Percentiles rank a stretch among this genome's conserved stretches.
These are phyloP conservation scores for Collybiopsis confluens DNA, from an alignment of 768 basidiomycete species.

Conservation along the genomic window DNA sequence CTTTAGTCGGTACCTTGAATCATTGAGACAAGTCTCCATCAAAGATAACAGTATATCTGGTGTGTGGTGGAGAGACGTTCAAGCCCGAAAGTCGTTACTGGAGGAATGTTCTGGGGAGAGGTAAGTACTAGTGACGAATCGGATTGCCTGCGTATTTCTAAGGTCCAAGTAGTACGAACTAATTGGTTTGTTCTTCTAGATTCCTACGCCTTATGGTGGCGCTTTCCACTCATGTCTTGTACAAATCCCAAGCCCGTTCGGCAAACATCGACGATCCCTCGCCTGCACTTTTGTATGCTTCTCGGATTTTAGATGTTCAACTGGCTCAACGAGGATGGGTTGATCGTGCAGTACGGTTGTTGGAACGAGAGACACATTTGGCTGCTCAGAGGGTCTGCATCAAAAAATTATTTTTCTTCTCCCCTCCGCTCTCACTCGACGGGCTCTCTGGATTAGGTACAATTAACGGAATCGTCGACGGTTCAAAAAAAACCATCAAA, in stretches of 20 bases:
- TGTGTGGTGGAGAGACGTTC: slow-evolving; percentile 53
- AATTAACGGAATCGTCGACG: background rate
- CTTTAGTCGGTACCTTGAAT: slow-evolving; percentile 47
- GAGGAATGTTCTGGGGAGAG: slow-evolving; percentile 52
- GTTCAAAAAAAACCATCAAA: slow-evolving; percentile 11
- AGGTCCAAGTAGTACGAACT: background rate
- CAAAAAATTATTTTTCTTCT: background rate
- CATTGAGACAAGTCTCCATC: slow-evolving; percentile 36
- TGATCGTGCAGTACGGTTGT: background rate
- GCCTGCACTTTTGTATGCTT: background rate
- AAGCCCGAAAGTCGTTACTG: slow-evolving; percentile 50
- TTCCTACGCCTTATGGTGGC: slow-evolving; percentile 49
- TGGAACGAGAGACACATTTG: background rate
- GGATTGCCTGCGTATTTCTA: background rate
- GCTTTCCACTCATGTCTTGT: background rate
- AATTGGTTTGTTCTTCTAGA: slow-evolving; percentile 50
- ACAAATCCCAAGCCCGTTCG: background rate
- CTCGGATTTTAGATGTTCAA: slow-evolving; percentile 2
- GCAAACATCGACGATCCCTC: background rate
- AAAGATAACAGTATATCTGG: slow-evolving; percentile 11
- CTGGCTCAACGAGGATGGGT: slow-evolving; percentile 1
- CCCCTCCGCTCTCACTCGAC: background rate
- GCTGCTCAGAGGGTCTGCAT: background rate
- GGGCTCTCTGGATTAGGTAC: slow-evolving; percentile 6
- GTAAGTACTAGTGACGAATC: slow-evolving; percentile 18